Evolutionary conservation across 1,139 yeast genomes (phyloP).

Genomic region (Candida sp.): DNA sequence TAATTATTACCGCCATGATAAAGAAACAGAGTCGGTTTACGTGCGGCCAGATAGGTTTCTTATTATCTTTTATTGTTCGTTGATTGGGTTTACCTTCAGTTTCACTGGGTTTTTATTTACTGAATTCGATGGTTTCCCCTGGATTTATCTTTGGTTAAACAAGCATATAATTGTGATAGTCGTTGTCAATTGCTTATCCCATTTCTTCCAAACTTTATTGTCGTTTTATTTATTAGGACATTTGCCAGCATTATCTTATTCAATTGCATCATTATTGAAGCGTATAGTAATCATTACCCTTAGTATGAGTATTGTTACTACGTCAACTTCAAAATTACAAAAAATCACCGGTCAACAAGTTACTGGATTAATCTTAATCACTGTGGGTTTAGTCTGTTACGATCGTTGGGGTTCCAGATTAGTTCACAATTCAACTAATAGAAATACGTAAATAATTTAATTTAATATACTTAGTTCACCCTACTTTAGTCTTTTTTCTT

Average conservation of each 20-base stretch:
- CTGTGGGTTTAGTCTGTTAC: conserved; percentile 35
- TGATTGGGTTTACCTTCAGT: conserved; percentile 31
- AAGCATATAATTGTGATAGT: conserved; percentile 15
- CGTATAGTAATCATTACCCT: conserved; percentile 35
- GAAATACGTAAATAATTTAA: neutral
- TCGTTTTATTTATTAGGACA: conserved; percentile 37
- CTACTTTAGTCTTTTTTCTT: neutral
- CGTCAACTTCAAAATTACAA: conserved; percentile 22
- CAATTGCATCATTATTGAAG: conserved; percentile 43
- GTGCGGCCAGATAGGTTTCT: conserved; percentile 38
- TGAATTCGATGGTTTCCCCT: conserved; percentile 19
- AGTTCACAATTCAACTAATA: conserved; percentile 14
- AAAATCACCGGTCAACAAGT: conserved; percentile 25
- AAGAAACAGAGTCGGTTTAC: conserved; percentile 1
- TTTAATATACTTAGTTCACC: neutral
- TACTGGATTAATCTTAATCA: conserved; percentile 27
- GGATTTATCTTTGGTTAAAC: conserved; percentile 9
- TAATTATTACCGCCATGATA: conserved; percentile 6
- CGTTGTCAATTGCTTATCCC: conserved; percentile 28
- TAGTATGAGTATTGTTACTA: conserved; percentile 21
- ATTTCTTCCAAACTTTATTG: conserved; percentile 33
- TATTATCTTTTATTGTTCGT: conserved; percentile 34
- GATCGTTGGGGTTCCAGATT: conserved; percentile 40
- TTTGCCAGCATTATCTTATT: conserved; percentile 39
- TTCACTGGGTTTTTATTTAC: conserved; percentile 27